A percentile compares a stretch with the other conserved stretches of the same genome.
Evolutionary conservation across 2,329 filamentous ascomycete genomes (phyloP).

Genomic region (Plectosphaerella plurivora): DNA sequence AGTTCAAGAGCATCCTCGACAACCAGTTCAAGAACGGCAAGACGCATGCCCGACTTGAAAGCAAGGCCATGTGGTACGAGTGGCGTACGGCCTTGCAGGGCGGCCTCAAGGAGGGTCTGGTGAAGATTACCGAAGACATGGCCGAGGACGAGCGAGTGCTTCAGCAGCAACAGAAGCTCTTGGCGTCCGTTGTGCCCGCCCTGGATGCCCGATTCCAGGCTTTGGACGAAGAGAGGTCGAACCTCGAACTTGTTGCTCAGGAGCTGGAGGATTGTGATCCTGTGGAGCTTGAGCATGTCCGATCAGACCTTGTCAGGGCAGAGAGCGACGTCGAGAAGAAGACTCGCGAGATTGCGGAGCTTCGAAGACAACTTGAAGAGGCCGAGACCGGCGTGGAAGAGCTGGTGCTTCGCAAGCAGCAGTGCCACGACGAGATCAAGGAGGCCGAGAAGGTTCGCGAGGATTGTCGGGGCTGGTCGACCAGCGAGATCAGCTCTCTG

Average conservation of each 20-base stretch:
- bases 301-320: slow-evolving; percentile 60
- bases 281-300: slow-evolving; percentile 68
- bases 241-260: slow-evolving; percentile 65
- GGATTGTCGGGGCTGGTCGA: slow-evolving; percentile 85
- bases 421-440: slow-evolving; percentile 68
- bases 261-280: slow-evolving; percentile 79
- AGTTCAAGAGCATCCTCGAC: slow-evolving; percentile 84
- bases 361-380: slow-evolving; percentile 63
- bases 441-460: slow-evolving; percentile 81
- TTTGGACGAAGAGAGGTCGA: slow-evolving; percentile 60
- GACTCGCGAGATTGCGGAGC: slow-evolving; percentile 59
- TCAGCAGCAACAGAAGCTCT: slow-evolving; percentile 60
- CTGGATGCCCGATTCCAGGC: slow-evolving; percentile 56
- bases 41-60: slow-evolving; percentile 81
- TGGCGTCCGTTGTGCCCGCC: slow-evolving; percentile 63
- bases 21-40: slow-evolving; percentile 98
- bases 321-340: slow-evolving; percentile 68
- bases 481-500: slow-evolving; percentile 72
- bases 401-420: slow-evolving; percentile 61
- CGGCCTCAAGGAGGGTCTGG: slow-evolving; percentile 75
- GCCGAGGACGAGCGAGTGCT: slow-evolving; percentile 65
- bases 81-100: slow-evolving; percentile 88
- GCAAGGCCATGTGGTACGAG: slow-evolving; percentile 97
- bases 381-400: slow-evolving; percentile 62
- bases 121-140: slow-evolving; percentile 74